Evolutionary conservation across 73 alveolate genomes (phyloP).

Genomic region (Blepharisma stoltei): DNA sequence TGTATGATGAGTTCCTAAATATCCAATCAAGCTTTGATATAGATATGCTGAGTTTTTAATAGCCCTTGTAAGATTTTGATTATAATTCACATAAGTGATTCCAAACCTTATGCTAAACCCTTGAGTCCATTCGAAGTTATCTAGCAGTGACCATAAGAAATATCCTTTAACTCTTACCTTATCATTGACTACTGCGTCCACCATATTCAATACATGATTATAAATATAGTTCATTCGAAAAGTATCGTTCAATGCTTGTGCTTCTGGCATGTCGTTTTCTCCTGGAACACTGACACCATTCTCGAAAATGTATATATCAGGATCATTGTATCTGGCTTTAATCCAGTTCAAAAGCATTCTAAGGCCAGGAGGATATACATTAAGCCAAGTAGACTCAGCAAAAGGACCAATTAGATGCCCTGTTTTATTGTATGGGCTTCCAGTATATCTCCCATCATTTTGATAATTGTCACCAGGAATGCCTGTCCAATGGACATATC

Average conservation of each 20-base stretch:
- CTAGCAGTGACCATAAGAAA: not conserved
- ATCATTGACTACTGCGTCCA: not conserved
- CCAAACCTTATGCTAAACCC: slow-evolving; percentile 41
- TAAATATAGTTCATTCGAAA: not conserved
- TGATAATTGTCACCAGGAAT: slow-evolving; percentile 27
- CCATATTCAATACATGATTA: not conserved
- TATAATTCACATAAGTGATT: slow-evolving; percentile 36
- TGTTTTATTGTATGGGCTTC: not conserved
- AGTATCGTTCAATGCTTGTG: not conserved
- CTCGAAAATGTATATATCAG: slow-evolving; percentile 31
- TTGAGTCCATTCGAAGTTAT: slow-evolving; percentile 46
- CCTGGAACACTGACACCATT: slow-evolving; percentile 49
- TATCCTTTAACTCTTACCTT: not conserved
- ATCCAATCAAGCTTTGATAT: not conserved
- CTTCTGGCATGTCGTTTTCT: slow-evolving; percentile 8
- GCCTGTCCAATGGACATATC: not conserved
- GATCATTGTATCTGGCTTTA: slow-evolving; percentile 34
- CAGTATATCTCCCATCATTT: slow-evolving; percentile 1
- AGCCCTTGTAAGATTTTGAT: slow-evolving; percentile 30
- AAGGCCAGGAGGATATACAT: slow-evolving; percentile 43
- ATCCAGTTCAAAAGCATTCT: slow-evolving; percentile 37
- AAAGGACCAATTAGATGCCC: slow-evolving; percentile 41
- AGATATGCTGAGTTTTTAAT: slow-evolving; percentile 16
- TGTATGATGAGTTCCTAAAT: not conserved
- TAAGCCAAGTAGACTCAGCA: slow-evolving; percentile 43